Evolutionary conservation across 768 basidiomycete species (phyloP).

Genomic region (Boletus rubescentipes): DNA sequence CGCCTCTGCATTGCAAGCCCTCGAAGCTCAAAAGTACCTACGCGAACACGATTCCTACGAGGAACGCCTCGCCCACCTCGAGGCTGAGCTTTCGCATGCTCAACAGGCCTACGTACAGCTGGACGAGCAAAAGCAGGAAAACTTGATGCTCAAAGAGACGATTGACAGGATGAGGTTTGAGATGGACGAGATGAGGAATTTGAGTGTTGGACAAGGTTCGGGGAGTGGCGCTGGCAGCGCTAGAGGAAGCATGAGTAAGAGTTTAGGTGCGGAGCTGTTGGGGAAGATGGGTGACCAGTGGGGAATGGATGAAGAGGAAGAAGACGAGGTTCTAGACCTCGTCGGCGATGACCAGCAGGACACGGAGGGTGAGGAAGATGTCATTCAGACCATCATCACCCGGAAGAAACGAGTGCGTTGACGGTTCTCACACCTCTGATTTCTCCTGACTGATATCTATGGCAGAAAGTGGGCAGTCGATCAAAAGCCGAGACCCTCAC

Average conservation of each 20-base stretch:
- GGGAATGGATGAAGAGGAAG: conserved; percentile 44
- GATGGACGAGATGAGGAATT: conserved; percentile 83
- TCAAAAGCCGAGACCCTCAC: conserved; percentile 44
- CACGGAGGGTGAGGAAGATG: conserved; percentile 65
- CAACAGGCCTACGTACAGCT: conserved; percentile 71
- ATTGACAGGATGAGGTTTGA: conserved; percentile 94
- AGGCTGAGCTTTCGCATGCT: conserved; percentile 67
- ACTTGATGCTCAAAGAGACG: conserved; percentile 89
- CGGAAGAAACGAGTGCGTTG: conserved; percentile 68
- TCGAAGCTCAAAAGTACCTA: conserved; percentile 65
- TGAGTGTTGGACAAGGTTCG: conserved; percentile 34
- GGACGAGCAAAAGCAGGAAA: conserved; percentile 94
- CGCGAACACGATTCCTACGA: conserved; percentile 73
- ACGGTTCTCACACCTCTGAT: neutral
- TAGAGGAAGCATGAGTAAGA: conserved; percentile 64
- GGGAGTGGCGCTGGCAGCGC: conserved; percentile 49
- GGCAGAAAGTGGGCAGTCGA: conserved; percentile 67
- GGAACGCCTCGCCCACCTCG: conserved; percentile 65
- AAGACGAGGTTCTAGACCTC: conserved; percentile 35
- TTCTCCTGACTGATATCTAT: conserved; percentile 15
- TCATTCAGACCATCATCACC: conserved; percentile 88
- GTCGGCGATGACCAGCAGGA: conserved; percentile 47
- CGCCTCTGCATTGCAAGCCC: conserved; percentile 52
- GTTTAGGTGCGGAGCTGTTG: conserved; percentile 69
- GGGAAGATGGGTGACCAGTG: conserved; percentile 54